A percentile compares a stretch with the other conserved stretches of the same genome.
These are phyloP conservation scores for Penicillium longicatenatum DNA, from an alignment of 495 filamentous ascomycete species.

Conservation along the genomic window DNA sequence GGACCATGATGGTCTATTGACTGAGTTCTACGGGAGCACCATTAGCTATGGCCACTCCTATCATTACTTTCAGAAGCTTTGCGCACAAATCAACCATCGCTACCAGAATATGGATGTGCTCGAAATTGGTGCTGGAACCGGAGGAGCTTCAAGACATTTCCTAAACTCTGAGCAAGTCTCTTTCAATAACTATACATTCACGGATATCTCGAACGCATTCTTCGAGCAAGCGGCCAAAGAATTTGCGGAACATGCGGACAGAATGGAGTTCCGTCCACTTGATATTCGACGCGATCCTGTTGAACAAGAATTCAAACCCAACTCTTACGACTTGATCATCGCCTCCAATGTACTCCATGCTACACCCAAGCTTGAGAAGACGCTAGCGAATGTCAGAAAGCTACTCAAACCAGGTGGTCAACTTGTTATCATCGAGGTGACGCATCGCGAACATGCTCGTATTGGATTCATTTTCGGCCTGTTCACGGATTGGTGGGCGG, in stretches of 20 bases:
- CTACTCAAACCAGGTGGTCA: constrained; percentile 22
- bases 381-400: background rate
- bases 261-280: too few species aligned
- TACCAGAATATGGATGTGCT: background rate
- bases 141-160: background rate
- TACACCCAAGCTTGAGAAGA: background rate
- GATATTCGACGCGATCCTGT: too few species aligned
- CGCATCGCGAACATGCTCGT: constrained; percentile 31
- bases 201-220: background rate
- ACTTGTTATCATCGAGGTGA: constrained; percentile 40
- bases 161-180: background rate
- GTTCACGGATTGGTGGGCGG: constrained; percentile 31
- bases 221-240: constrained; percentile 1
- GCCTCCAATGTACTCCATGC: constrained; percentile 3
- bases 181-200: background rate
- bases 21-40: background rate
- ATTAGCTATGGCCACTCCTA: background rate
- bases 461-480: constrained; percentile 14
- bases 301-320: background rate
- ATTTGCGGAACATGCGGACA: background rate
- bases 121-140: constrained; percentile 1
- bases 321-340: background rate
- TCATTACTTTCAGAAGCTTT: background rate
- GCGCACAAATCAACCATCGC: background rate
- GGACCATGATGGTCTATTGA: background rate